Base-by-base conservation (phyloP, 805 yeast species). In the Wickerhamiella hasegawae region DNA sequence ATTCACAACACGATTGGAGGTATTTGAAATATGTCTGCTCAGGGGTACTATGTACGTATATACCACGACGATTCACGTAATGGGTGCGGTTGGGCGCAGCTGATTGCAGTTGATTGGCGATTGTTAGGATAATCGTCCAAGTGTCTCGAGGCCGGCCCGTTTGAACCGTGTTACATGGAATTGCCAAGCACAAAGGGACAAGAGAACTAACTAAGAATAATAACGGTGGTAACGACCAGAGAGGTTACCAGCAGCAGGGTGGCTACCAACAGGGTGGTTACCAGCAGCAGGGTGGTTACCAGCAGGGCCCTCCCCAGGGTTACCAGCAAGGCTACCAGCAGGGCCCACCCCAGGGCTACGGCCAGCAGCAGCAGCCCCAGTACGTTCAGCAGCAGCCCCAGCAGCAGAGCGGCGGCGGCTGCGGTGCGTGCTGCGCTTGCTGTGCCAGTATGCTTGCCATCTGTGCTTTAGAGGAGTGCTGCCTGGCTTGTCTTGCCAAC, bases 281-380 rank as follows among this genome's bases (percentile, higher is more conserved):
- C 20, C 34, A 28, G 24, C 45, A 37, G 21, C 50, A 45, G 36
- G 39, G 35, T 36, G 46, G 48, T 29, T 37, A 45, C 38, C 55
- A 49, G 44, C 55, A 49, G 38, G 40, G 37, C 25, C 33, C 33
- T n/a, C 33, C 32, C 14, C 33, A 22, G 29, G 28, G 34, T 21
- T 21, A 21, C 33, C 35, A 35, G 34, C 34, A 29, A 24, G 43
- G 47, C 21, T 45, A 45, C 33, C n/a, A n/a, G n/a, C n/a, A n/a
- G n/a, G 40, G 41, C 8, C 55, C 46, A 21, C 52, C 42, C 18
- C 51, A 45, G 35, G 42, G 43, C 25, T 40, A 42, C 35, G 45
- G 46, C 36, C 45, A 46, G 31, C 58, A 54, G 45, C 58, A 48
- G 40, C 58, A 53, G 49, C 58, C 58, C 8, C 53, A 52, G 16